phyloP scores from a whole-genome alignment of 345 rosid genomes.

The Arabis alpina region DNA sequence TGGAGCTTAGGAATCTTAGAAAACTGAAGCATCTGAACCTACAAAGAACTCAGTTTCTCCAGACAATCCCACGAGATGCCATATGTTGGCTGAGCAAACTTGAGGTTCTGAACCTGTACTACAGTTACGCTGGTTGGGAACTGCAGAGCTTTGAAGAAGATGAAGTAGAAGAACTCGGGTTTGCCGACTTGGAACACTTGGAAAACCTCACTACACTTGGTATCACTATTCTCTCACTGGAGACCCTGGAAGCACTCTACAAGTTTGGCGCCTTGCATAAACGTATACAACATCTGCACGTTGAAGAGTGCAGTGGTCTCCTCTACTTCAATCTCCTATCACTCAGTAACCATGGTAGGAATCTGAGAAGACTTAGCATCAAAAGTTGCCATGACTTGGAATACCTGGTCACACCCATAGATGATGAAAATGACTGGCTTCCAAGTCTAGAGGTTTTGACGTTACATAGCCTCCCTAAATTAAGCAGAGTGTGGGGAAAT shows the following conservation, averaged over 20 bases:
- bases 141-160: slow-evolving; percentile 31
- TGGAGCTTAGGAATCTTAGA: slow-evolving; percentile 45
- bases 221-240: slow-evolving; percentile 44
- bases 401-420: slow-evolving; percentile 44
- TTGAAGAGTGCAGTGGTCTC: slow-evolving; percentile 52
- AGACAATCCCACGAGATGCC: slow-evolving; percentile 49
- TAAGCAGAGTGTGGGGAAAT: slow-evolving; percentile 49
- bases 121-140: slow-evolving; percentile 55
- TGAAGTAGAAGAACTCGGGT: slow-evolving; percentile 43
- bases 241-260: slow-evolving; percentile 41
- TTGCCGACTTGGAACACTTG: slow-evolving; percentile 49
- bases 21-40: slow-evolving; percentile 53
- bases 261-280: slow-evolving; percentile 36
- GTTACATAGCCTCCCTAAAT: slow-evolving; percentile 50
- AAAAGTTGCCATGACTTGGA: slow-evolving; percentile 50
- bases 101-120: slow-evolving; percentile 53
- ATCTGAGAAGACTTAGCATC: slow-evolving; percentile 56
- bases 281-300: slow-evolving; percentile 47
- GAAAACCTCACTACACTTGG: slow-evolving; percentile 48
- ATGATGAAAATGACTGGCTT: slow-evolving; percentile 48
- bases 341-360: slow-evolving; percentile 42
- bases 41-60: slow-evolving; percentile 54
- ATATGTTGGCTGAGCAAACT: slow-evolving; percentile 46
- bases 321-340: slow-evolving; percentile 38
- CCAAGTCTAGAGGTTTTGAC: slow-evolving; percentile 56